Evolutionary conservation across 2,329 filamentous ascomycete species (phyloP).

Genomic region (Samsoniella hepiali): DNA sequence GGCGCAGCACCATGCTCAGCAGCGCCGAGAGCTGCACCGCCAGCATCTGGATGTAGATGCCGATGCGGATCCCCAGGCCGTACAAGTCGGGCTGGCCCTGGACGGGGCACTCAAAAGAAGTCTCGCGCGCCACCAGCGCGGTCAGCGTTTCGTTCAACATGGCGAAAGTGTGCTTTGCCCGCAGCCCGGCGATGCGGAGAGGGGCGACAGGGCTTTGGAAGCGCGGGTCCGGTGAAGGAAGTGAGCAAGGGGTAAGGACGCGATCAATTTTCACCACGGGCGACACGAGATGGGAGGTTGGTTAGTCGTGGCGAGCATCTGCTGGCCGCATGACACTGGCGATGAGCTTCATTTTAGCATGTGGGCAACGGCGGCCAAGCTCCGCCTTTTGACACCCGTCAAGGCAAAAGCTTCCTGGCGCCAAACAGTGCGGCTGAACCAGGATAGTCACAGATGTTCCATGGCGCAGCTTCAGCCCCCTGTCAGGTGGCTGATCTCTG

Average conservation of each 20-base stretch:
- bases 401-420: neutral
- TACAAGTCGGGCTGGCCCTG: slow-evolving; percentile 27
- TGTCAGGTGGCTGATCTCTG: neutral
- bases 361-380: neutral
- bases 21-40: slow-evolving; percentile 26
- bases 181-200: neutral
- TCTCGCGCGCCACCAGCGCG: neutral
- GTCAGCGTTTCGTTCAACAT: slow-evolving; percentile 13
- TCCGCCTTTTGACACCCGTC: neutral
- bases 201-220: neutral
- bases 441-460: neutral
- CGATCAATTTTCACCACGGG: neutral
- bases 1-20: slow-evolving; percentile 20
- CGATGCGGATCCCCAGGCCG: slow-evolving; percentile 29
- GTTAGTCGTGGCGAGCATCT: neutral
- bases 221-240: neutral
- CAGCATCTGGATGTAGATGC: slow-evolving; percentile 29
- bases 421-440: slow-evolving; percentile 4
- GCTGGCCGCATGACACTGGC: neutral
- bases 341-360: slow-evolving; percentile 9
- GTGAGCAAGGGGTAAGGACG: neutral
- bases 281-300: neutral
- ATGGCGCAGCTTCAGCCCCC: slow-evolving; percentile 10
- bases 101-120: slow-evolving; percentile 20
- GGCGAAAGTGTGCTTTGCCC: neutral